Base-by-base conservation (phyloP, 192 early-diverging fungal genomes). In the Ambispora gerdemannii region DNA sequence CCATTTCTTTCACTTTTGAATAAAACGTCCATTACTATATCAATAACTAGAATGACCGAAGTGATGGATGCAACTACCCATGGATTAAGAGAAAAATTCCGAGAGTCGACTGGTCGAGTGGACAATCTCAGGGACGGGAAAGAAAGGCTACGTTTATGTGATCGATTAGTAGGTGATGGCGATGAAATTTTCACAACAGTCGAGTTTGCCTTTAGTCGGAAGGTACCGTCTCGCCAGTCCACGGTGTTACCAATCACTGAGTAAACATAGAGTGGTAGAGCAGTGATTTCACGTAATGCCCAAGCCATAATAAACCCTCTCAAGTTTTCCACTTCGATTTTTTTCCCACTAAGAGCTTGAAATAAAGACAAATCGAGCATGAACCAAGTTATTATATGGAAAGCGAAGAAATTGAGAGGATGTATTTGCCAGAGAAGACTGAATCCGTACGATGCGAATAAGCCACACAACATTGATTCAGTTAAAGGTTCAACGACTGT, bases 401-500 rank as follows among this genome's bases (percentile, higher is more conserved):
- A 50, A 33, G 72, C 70, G 59, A 83, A 74, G 75, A 90, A 79
- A 65, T 75, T 72, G 70, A 70, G 50, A 17, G 73, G 58, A 34
- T 79, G 75, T 36, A 82, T 82, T 28, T 76, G 79, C 75, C 81
- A 87, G 49, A 93, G 74, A 32, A 79, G 36, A 50, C 77, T 73
- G 53, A 87, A 84, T 4, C 88, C 91, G 74, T 86, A 91, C 4
- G 91, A 84, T 4, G 88, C 89, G 35, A 91, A 76, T 2, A 88
- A 38, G 17, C 92, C 92, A 73, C 88, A 86, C 19, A 95, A 53
- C 28, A 97, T 79, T 22, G 91, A 94, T 74, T 97, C 95, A 8
- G 91, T 93, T 47, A 95, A 83, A n/a, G 97, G 97, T 81, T 99
- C 97, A 2, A 89, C 74, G 4, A 96, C 68, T 13, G 97, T 99